Conservation (phyloP, 768 basidiomycete species). For the Lyophyllum atratum region DNA sequence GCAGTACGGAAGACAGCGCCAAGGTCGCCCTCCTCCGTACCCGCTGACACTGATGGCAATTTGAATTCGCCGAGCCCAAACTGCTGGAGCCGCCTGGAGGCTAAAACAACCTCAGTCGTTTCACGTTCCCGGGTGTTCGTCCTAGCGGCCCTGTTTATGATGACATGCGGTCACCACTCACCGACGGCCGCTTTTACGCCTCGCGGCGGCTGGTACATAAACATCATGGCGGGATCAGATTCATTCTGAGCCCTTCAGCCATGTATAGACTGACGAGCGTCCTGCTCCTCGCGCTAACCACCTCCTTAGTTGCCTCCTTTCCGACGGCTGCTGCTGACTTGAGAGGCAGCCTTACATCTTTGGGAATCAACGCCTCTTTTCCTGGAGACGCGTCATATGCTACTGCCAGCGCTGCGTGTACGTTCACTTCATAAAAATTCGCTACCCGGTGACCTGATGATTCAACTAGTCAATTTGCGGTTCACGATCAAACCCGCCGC, state of each 20-base stretch:
- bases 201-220: too few relatives aligned
- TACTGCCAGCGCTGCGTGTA: conserved; percentile 20
- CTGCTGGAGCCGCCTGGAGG: too few relatives aligned
- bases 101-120: too few relatives aligned
- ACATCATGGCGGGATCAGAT: too few relatives aligned
- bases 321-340: conserved; percentile 4
- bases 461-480: conserved; percentile 38
- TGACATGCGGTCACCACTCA: too few relatives aligned
- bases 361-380: conserved; percentile 18
- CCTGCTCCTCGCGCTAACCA: neutral
- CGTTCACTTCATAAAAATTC: neutral
- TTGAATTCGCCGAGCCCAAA: too few relatives aligned
- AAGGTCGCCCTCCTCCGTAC: neutral
- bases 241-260: too few relatives aligned
- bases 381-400: conserved; percentile 21
- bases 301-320: neutral
- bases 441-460: neutral
- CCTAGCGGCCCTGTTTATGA: too few relatives aligned
- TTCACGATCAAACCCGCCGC: conserved; percentile 40
- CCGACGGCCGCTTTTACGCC: too few relatives aligned
- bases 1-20: neutral
- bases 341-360: conserved; percentile 9
- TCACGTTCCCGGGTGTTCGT: too few relatives aligned
- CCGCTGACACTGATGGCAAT: too few relatives aligned
- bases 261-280: neutral